Base-by-base conservation (phyloP, 331 rosid species). In the Acacia concinna region DNA sequence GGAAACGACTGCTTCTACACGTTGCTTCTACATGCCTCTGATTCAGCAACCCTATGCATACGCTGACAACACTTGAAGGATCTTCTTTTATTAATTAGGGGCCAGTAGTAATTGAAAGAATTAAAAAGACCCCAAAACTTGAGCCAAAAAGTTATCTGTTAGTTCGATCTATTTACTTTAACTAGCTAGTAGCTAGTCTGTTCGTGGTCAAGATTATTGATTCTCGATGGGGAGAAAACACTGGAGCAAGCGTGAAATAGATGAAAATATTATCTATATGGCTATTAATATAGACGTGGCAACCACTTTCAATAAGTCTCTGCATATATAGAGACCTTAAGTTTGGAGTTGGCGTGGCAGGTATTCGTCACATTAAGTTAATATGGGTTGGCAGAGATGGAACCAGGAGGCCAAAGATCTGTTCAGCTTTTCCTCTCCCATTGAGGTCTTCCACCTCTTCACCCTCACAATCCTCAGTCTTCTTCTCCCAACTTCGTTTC, bases 401-500 rank as follows among this genome's bases (percentile, higher is more conserved):
- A 69, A 21, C 25, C 68, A 82, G 23, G 86, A 78, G 49, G 30
- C 77, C 54, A 84, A 71, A 78, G 71, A 71, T n/a, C 38, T 79
- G 73, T 81, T 87, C 54, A 57, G 78, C 69, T 77, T 66, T 18
- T 23, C 18, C 60, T 49, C 73, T 77, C 72, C 85, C 18, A 82
- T 77, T 75, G 85, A 82, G 63, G 32, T 85, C 2, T 86, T 95
- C 73, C 85, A 91, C 75, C 81, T 86, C 47, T n/a, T 90, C 67
- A 84, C 94, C 18, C 20, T 85, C 78, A 84, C 90, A 30, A 83
- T 95, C 40, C 92, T 93, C 69, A 78, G 76, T 81, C 90, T 93
- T 18, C 84, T 93, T 47, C 81, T 95, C 31, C 99, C 99, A 6
- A 87, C 89, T 57, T 89, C 99, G 0, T 95, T 95, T 79, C 92